phyloP scores from a whole-genome alignment of 176 grass and related monocot species.

The Triticum dicoccoides region DNA sequence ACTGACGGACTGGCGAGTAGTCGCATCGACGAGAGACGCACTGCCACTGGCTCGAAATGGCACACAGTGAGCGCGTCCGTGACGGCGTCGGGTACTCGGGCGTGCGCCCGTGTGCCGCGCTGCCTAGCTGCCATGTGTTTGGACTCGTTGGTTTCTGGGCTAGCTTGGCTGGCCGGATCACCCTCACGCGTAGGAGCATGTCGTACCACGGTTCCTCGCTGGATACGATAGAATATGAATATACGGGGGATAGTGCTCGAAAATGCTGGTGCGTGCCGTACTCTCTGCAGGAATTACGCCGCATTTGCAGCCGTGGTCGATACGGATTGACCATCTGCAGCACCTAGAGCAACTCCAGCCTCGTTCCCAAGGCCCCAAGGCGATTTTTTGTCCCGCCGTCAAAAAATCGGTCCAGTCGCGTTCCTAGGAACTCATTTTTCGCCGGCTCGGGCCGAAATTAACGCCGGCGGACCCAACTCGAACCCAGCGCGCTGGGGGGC shows the following conservation, averaged over 20 bases:
- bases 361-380: too few species aligned
- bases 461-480: too few species aligned
- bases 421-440: too few species aligned
- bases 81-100: constrained; percentile 5
- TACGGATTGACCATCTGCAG: background rate
- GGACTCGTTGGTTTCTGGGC: background rate
- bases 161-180: background rate
- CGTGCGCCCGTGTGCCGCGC: constrained; percentile 8
- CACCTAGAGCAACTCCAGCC: too few species aligned
- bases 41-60: background rate
- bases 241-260: too few species aligned
- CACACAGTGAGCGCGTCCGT: constrained; percentile 27
- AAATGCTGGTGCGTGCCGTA: background rate
- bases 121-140: background rate
- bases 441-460: too few species aligned
- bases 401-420: too few species aligned
- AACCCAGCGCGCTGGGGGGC: too few species aligned
- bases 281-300: background rate
- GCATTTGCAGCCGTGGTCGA: background rate
- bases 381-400: too few species aligned
- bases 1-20: background rate
- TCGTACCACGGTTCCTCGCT: background rate
- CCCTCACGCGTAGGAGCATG: too few species aligned
- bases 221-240: background rate
- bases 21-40: background rate